Evolutionary conservation across 208 protist species (phyloP), one percentile per base, ranked within the genome.

Genomic region (Balamuthia mandrillaris): DNA sequence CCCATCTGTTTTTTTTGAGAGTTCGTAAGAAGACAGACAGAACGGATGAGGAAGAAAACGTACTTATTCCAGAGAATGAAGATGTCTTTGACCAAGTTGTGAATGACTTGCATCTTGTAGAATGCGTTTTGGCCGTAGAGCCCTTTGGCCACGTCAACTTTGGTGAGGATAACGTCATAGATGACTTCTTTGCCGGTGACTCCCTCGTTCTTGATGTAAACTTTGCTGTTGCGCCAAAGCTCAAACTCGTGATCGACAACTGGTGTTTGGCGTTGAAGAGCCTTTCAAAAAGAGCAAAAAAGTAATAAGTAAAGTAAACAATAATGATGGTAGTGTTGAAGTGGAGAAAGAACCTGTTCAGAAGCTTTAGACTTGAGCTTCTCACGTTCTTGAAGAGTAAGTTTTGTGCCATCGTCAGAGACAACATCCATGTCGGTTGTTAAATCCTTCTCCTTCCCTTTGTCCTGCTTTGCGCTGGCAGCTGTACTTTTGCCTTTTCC

Each of bases 21-120:
- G 14, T 54, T 14, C 14, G 21, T 54, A 54, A 54, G 21, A 54
- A 54, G 47, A 54, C 18, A 24, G 47, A 54, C 16, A 14, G 21
- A 14, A 24, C 18, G 47, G 21, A 54, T 54, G 47, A 54, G n/a
- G n/a, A n/a, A 21, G 47, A 14, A 54, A 14, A 21, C 47, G 47
- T 54, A 54, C 27, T 45, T 31, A 21, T 75, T 89, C 33, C 52
- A 87, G 0, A 89, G 4, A 24, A 87, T 84, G 37, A 79, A 89
- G 21, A 41, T 66, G 5, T 89, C 63, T 1, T 56, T 63, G 7
- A 52, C 42, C 9, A 12, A 18, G 47, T 87, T 89, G 35, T 82
- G 60, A 24, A 89, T 66, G 4, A 89, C 33, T 61, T 89, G 87
- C n/a, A 89, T 37, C 0, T 51, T 60, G 35, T 89, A 89, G 45